A percentile compares a stretch with the other conserved stretches of the same genome.
phyloP scores from a whole-genome alignment of 495 filamentous ascomycete genomes.

The Aspergillus mulundensis region DNA sequence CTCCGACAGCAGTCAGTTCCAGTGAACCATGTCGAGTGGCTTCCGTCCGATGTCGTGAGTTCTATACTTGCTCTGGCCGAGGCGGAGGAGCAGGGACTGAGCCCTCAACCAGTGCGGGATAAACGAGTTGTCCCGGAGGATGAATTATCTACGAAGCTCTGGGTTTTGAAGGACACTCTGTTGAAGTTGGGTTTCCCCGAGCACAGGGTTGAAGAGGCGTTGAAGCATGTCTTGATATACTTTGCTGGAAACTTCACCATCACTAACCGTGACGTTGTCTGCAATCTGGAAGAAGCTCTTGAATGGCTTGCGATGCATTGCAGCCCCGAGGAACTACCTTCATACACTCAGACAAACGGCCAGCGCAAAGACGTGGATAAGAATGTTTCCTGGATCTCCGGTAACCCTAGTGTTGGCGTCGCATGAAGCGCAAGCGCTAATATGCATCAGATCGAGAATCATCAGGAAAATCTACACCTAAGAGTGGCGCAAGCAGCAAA shows the following conservation, averaged over 20 bases:
- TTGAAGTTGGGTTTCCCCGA: conserved; percentile 61
- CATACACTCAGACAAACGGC: conserved; percentile 52
- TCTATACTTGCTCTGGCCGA: conserved; percentile 59
- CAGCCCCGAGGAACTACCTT: conserved; percentile 61
- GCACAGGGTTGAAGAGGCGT: conserved; percentile 56
- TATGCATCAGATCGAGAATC: conserved; percentile 30
- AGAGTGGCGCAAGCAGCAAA: conserved; percentile 22
- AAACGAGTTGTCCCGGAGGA: conserved; percentile 53
- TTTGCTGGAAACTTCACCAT: conserved; percentile 48
- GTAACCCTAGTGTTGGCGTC: conserved; percentile 30
- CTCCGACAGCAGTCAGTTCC: conserved; percentile 68
- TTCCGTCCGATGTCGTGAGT: conserved; percentile 74
- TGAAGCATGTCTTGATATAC: conserved; percentile 59
- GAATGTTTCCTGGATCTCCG: conserved; percentile 41
- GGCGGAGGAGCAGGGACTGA: conserved; percentile 37
- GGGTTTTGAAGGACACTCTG: conserved; percentile 72
- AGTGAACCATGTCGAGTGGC: conserved; percentile 70
- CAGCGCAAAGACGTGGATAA: conserved; percentile 34
- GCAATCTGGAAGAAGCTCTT: conserved; percentile 81
- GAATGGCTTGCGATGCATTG: conserved; percentile 81
- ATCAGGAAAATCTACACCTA: conserved; percentile 30
- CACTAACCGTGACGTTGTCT: conserved; percentile 60
- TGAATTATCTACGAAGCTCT: conserved; percentile 70
- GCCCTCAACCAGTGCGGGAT: conserved; percentile 26
- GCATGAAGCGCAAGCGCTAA: conserved; percentile 25